phyloP scores from a whole-genome alignment of 257 asterid genomes.

The Capsicum rhomboideum region DNA sequence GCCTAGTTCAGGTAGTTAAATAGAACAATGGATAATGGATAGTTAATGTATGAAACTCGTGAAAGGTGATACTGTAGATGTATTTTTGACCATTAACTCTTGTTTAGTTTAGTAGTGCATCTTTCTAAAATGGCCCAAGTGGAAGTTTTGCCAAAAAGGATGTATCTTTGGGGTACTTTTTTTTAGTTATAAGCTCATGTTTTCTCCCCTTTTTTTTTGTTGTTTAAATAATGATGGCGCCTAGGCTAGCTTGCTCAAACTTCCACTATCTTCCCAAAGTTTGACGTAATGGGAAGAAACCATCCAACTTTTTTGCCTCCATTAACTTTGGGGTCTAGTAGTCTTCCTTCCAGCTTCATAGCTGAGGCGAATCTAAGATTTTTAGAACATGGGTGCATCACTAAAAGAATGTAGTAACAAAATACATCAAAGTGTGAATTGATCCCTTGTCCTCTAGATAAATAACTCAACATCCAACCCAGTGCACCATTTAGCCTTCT shows the following conservation, averaged over 20 bases:
- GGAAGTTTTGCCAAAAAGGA: neutral
- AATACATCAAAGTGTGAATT: too few species aligned
- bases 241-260: neutral
- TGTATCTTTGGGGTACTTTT: neutral
- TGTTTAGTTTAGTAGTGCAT: neutral
- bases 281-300: neutral
- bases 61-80: too few species aligned
- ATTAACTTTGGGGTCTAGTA: neutral
- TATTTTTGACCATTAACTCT: too few species aligned
- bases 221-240: neutral
- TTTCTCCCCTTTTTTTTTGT: neutral
- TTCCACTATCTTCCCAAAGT: neutral
- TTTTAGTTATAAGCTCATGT: neutral
- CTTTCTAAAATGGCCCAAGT: neutral
- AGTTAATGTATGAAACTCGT: too few species aligned
- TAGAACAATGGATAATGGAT: too few species aligned
- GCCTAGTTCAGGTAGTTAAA: too few species aligned
- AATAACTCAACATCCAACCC: too few species aligned
- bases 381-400: too few species aligned
- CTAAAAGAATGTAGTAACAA: too few species aligned
- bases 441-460: too few species aligned
- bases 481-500: too few species aligned
- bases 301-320: neutral
- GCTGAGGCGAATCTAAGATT: too few species aligned
- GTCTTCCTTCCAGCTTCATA: neutral